Conservation (phyloP, 129 eudicot genomes). For the Lactuca sativa region DNA sequence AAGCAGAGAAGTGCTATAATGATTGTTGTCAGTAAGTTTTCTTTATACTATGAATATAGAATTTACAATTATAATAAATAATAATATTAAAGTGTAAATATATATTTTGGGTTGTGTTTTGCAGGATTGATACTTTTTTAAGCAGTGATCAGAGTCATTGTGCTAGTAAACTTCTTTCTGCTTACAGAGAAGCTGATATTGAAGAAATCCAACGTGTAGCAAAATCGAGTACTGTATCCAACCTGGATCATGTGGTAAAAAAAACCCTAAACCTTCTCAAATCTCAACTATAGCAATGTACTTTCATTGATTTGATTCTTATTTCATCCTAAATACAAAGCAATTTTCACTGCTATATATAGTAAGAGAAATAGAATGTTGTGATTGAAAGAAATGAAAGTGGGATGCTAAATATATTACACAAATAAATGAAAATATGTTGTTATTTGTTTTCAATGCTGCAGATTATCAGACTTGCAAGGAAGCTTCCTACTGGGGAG, state of each 20-base stretch:
- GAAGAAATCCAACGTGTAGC: conserved; percentile 80
- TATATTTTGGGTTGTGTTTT: conserved; percentile 24
- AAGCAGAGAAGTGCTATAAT: conserved; percentile 87
- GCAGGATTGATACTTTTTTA: conserved; percentile 80
- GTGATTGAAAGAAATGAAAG: neutral
- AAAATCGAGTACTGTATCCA: conserved; percentile 68
- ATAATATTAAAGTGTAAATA: neutral
- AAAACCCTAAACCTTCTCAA: conserved; percentile 21
- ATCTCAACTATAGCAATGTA: neutral
- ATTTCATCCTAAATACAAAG: neutral
- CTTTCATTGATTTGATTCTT: neutral
- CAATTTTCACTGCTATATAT: no score
- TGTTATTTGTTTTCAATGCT: conserved; percentile 16
- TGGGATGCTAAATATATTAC: neutral
- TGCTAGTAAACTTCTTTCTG: conserved; percentile 92
- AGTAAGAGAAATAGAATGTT: no score
- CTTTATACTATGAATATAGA: no score
- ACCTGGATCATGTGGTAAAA: conserved; percentile 72
- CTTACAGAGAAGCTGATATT: conserved; percentile 79
- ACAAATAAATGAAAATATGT: neutral
- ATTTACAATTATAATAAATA: no score
- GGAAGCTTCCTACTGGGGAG: conserved; percentile 92
- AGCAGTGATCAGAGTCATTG: conserved; percentile 87
- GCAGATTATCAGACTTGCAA: conserved; percentile 84
- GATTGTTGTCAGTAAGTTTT: conserved; percentile 94